These are phyloP conservation scores for Moniliella sp. DNA, from an alignment of 1,284 basidiomycete genomes.

Conservation along the genomic window DNA sequence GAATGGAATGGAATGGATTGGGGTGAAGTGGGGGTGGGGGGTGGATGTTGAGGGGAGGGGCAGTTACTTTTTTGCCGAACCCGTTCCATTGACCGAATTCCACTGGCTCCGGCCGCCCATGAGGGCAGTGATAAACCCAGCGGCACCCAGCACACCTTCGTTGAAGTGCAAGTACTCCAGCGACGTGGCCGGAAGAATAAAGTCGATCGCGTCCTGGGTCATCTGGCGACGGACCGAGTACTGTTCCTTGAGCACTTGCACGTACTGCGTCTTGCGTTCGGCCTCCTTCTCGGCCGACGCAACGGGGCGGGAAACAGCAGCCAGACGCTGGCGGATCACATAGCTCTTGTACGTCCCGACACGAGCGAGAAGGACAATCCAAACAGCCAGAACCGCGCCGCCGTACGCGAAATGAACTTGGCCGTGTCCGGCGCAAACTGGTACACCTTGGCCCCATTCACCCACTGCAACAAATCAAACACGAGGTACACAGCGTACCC, in stretches of 20 bases:
- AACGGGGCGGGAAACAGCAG: constrained; percentile 13
- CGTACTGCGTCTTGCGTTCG: constrained; percentile 45
- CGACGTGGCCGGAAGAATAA: constrained; percentile 70
- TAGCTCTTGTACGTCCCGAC: constrained; percentile 28
- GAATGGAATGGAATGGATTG: no score
- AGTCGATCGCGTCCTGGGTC: constrained; percentile 55
- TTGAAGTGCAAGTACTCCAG: constrained; percentile 58
- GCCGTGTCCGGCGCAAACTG: constrained; percentile 43
- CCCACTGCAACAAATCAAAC: constrained; percentile 26
- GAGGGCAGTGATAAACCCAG: constrained; percentile 21
- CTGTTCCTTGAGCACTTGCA: constrained; percentile 47
- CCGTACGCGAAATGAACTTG: constrained; percentile 47
- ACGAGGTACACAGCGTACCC: constrained; percentile 70
- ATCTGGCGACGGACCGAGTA: constrained; percentile 52
- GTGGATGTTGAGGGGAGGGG: no score
- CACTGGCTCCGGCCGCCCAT: constrained; percentile 30
- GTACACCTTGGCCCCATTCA: constrained; percentile 29
- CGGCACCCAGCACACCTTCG: constrained; percentile 45
- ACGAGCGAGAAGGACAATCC: constrained; percentile 38
- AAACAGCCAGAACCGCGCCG: constrained; percentile 71
- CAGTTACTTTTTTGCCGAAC: constrained; percentile 14
- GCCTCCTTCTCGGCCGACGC: constrained; percentile 47
- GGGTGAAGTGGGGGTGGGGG: no score
- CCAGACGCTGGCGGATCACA: constrained; percentile 19
- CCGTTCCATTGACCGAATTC: constrained; percentile 27